These are phyloP conservation scores for Coniella vitis DNA, from an alignment of 2,329 filamentous ascomycete genomes.

Conservation along the genomic window DNA sequence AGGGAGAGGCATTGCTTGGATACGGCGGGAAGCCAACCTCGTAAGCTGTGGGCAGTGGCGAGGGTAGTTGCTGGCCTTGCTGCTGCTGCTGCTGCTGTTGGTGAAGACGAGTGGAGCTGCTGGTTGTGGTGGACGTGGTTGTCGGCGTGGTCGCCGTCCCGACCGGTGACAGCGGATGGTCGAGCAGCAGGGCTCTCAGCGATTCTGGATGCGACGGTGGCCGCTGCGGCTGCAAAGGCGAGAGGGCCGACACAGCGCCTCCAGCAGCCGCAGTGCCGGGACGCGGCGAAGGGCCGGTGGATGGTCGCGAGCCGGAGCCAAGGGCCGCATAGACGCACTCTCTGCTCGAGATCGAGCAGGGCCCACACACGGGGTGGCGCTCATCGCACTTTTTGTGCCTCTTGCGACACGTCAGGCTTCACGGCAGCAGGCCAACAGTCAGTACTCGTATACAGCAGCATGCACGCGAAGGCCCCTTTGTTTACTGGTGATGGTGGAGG, in stretches of 20 bases:
- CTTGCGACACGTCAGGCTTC: conserved; percentile 36
- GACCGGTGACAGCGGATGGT: background rate
- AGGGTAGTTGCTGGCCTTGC: too few relatives aligned
- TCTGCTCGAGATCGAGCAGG: conserved; percentile 4
- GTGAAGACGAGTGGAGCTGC: too few relatives aligned
- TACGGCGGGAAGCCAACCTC: background rate
- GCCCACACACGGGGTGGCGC: conserved; percentile 26
- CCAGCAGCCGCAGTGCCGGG: too few relatives aligned
- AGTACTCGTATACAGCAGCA: too few relatives aligned
- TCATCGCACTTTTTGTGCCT: conserved; percentile 47
- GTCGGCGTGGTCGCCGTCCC: background rate
- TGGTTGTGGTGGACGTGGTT: too few relatives aligned
- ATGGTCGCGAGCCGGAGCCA: background rate
- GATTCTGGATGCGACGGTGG: background rate
- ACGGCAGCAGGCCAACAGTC: background rate
- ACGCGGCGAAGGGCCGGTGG: too few relatives aligned
- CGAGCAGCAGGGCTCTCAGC: background rate
- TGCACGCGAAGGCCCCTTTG: too few relatives aligned
- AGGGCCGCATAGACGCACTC: conserved; percentile 1
- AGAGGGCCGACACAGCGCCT: background rate
- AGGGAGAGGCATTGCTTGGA: background rate
- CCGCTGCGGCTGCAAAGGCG: background rate
- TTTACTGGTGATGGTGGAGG: too few relatives aligned
- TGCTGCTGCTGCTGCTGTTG: background rate
- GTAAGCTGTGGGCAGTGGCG: background rate